phyloP scores from a whole-genome alignment of 2,329 filamentous ascomycete species.

The Herpotrichia juniperi region DNA sequence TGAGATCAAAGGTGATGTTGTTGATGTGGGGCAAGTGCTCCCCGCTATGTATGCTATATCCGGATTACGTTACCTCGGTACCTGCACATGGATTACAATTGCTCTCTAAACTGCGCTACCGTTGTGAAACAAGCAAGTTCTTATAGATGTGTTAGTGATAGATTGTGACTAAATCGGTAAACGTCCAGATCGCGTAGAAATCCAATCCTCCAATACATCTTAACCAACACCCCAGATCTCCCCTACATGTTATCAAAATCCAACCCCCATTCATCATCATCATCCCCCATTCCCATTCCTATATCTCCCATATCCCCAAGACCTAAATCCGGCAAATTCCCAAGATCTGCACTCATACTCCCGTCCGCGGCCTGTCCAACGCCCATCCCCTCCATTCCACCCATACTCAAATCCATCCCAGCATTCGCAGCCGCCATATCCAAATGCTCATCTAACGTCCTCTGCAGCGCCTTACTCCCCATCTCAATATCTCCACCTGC shows the following conservation, averaged over 20 bases:
- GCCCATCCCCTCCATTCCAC: conserved; percentile 6
- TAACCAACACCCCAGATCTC: no score
- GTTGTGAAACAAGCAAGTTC: no score
- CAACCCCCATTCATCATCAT: conserved; percentile 48
- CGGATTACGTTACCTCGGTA: conserved; percentile 1
- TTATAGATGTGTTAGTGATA: no score
- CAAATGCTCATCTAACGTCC: conserved; percentile 34
- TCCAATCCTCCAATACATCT: no score
- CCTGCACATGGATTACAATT: background rate
- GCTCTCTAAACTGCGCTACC: no score
- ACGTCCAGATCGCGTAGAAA: no score
- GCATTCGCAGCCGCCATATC: conserved; percentile 30
- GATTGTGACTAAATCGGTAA: no score
- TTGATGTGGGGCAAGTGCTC: conserved; percentile 1
- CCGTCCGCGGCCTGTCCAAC: conserved; percentile 32
- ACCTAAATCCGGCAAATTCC: conserved; percentile 16
- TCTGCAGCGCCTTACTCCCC: conserved; percentile 41
- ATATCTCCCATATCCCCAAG: conserved; percentile 23
- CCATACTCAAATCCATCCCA: conserved; percentile 39
- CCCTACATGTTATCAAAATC: conserved; percentile 48
- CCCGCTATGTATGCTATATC: background rate
- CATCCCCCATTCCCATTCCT: conserved; percentile 37
- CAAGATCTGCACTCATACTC: conserved; percentile 20
- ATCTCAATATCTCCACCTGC: conserved; percentile 32
- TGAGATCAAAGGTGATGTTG: background rate